These are phyloP conservation scores for Penstemon davidsonii DNA, from an alignment of 257 asterid genomes.

Conservation along the genomic window DNA sequence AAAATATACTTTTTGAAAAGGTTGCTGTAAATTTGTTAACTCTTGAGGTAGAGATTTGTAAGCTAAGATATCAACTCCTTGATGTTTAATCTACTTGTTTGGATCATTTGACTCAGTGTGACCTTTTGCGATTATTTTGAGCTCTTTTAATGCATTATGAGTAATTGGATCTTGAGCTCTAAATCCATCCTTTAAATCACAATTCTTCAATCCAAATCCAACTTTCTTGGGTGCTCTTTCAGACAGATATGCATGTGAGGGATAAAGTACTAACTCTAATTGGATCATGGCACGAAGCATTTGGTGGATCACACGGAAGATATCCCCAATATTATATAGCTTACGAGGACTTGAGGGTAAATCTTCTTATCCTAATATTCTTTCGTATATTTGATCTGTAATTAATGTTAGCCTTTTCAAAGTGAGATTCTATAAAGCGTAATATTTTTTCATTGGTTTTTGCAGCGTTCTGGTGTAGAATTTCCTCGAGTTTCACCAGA, in stretches of 20 bases:
- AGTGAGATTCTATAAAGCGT: neutral
- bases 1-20: too few relatives aligned
- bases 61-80: too few relatives aligned
- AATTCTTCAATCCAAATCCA: neutral
- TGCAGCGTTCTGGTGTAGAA: slow-evolving; percentile 74
- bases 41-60: too few relatives aligned
- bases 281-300: slow-evolving; percentile 92
- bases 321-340: slow-evolving; percentile 87
- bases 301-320: slow-evolving; percentile 87
- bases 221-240: slow-evolving; percentile 31
- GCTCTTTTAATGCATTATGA: too few relatives aligned
- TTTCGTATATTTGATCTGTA: neutral
- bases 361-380: slow-evolving; percentile 15
- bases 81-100: too few relatives aligned
- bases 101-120: too few relatives aligned
- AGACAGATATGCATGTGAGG: slow-evolving; percentile 88
- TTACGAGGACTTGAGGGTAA: slow-evolving; percentile 86
- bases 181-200: too few relatives aligned
- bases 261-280: slow-evolving; percentile 68
- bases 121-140: too few relatives aligned
- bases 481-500: slow-evolving; percentile 69
- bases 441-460: slow-evolving; percentile 6
- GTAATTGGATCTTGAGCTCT: too few relatives aligned
- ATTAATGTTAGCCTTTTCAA: too few relatives aligned
- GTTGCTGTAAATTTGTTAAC: too few relatives aligned